phyloP scores from a whole-genome alignment of 1,284 basidiomycete species.

The Irpex sp. region DNA sequence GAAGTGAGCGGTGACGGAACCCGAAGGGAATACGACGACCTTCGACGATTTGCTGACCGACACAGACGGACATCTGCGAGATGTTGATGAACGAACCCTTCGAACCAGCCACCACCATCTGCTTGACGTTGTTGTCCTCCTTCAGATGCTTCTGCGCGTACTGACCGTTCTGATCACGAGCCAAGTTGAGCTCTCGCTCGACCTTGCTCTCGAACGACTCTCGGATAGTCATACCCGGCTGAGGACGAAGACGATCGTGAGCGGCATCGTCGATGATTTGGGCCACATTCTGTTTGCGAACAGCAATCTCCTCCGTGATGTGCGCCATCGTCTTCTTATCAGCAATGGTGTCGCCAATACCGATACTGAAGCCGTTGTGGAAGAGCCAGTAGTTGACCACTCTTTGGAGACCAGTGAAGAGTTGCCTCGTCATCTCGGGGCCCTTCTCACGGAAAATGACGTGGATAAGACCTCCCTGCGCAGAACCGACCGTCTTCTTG shows the following conservation, averaged over 20 bases:
- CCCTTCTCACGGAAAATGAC: conserved; percentile 98
- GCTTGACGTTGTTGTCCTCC: conserved; percentile 99
- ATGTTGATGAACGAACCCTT: conserved; percentile 99
- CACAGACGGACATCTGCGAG: conserved; percentile 99
- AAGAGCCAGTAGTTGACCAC: conserved; percentile 99
- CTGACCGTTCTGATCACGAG: conserved; percentile 94
- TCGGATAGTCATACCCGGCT: conserved; percentile 98
- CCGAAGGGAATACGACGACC: conserved; percentile 98
- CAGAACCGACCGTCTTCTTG: conserved; percentile 97
- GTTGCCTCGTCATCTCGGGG: conserved; percentile 86
- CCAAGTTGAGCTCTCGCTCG: conserved; percentile 90
- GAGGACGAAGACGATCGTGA: conserved; percentile 80
- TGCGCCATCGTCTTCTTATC: conserved; percentile 85
- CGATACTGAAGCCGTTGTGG: conserved; percentile 98
- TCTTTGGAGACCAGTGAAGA: conserved; percentile 93
- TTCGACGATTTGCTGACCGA: conserved; percentile 98
- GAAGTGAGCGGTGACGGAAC: conserved; percentile 94
- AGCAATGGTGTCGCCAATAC: conserved; percentile 98
- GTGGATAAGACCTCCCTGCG: conserved; percentile 93
- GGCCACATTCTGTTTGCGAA: conserved; percentile 76
- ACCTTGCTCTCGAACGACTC: conserved; percentile 97
- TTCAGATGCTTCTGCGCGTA: conserved; percentile 95
- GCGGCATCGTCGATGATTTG: conserved; percentile 76
- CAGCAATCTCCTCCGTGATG: conserved; percentile 83
- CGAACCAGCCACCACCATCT: conserved; percentile 99